These are phyloP conservation scores for Trypanosoma theileri DNA, from an alignment of 208 protist species.

Conservation along the genomic window DNA sequence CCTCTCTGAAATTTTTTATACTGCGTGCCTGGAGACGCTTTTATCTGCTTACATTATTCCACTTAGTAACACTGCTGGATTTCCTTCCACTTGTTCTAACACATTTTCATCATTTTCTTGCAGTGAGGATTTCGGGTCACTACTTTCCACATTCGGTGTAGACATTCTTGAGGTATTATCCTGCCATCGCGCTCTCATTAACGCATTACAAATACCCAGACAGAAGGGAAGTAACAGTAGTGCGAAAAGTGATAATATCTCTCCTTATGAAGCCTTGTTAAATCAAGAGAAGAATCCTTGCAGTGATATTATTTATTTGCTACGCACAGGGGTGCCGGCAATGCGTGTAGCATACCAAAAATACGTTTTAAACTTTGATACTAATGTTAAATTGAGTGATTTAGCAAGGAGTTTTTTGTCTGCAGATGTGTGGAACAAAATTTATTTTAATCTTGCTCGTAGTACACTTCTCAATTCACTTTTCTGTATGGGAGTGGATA, in stretches of 20 bases:
- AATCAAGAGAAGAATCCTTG: not conserved
- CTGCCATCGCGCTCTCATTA: conserved; percentile 14
- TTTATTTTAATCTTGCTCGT: conserved; percentile 3
- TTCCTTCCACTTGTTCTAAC: not conserved
- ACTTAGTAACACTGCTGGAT: conserved; percentile 17
- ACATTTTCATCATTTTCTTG: not conserved
- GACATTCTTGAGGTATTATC: conserved; percentile 18
- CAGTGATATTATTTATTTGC: not conserved
- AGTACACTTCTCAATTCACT: conserved; percentile 7
- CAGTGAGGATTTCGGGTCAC: not conserved
- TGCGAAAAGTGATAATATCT: not conserved
- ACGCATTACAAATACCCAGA: not conserved
- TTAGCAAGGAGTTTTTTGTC: not conserved
- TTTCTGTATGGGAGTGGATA: conserved; percentile 3
- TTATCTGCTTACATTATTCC: conserved; percentile 24
- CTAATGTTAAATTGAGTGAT: not conserved
- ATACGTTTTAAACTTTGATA: conserved; percentile 12
- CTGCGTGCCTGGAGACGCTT: conserved; percentile 17
- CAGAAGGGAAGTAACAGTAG: not conserved
- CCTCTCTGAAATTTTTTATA: conserved; percentile 16
- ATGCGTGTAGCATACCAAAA: conserved; percentile 24
- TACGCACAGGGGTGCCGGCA: conserved; percentile 4
- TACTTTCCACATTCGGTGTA: conserved; percentile 15
- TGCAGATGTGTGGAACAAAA: conserved; percentile 6
- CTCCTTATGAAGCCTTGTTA: not conserved